Percentiles rank a stretch among this genome's conserved stretches.
Conservation (phyloP, 345 rosid genomes). For the Pistacia atlantica region DNA sequence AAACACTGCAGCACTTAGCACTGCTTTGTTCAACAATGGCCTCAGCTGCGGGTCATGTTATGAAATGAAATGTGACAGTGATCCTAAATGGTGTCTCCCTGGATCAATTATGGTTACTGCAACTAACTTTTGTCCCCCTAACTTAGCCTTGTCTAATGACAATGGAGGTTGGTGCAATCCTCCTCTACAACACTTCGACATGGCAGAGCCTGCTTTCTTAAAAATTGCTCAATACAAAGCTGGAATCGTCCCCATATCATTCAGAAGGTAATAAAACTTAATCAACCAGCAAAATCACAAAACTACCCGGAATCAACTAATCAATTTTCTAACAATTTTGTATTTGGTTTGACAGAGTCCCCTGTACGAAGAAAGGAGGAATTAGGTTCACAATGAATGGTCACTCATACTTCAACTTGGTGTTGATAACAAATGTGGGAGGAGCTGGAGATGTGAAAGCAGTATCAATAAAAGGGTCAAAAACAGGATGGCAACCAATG, state of each 20-base stretch:
- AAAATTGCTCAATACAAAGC: conserved; percentile 93
- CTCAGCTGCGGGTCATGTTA: conserved; percentile 78
- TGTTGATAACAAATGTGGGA: conserved; percentile 76
- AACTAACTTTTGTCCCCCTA: conserved; percentile 92
- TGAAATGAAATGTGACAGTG: conserved; percentile 65
- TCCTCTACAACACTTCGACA: conserved; percentile 92
- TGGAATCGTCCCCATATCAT: conserved; percentile 91
- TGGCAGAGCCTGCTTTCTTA: conserved; percentile 94
- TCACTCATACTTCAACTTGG: conserved; percentile 94
- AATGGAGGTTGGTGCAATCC: conserved; percentile 99
- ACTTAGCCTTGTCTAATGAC: conserved; percentile 62
- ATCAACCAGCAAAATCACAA: neutral
- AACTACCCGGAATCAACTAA: too few relatives aligned
- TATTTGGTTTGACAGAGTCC: conserved; percentile 47
- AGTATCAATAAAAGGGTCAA: conserved; percentile 89
- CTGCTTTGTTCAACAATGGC: conserved; percentile 79
- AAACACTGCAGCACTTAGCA: conserved; percentile 77
- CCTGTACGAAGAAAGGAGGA: conserved; percentile 91
- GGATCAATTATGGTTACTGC: conserved; percentile 75
- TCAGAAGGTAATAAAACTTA: conserved; percentile 54
- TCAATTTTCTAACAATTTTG: neutral
- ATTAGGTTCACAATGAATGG: conserved; percentile 87
- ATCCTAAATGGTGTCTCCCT: conserved; percentile 72
- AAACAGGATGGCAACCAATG: conserved; percentile 87
- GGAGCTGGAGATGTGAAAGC: conserved; percentile 85